A percentile compares a stretch with the other conserved stretches of the same genome.
These are phyloP conservation scores for Pleodorina starrii DNA, from an alignment of 139 green algal genomes.

Conservation along the genomic window DNA sequence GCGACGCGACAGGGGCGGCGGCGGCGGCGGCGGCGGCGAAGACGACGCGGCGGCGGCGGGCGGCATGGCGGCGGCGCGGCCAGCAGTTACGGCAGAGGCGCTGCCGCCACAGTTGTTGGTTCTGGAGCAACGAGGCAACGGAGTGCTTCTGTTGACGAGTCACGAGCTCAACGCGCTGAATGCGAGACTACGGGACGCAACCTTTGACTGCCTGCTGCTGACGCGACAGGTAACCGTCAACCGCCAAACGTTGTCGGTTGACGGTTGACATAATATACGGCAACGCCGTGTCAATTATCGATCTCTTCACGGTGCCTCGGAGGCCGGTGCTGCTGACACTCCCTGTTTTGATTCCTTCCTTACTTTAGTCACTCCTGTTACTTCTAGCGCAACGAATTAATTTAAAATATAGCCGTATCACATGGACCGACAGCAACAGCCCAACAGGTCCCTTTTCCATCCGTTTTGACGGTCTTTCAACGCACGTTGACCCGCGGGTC, in stretches of 20 bases:
- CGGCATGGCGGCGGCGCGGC: neutral
- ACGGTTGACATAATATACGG: too few species aligned
- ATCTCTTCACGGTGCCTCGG: too few species aligned
- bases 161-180: conserved; percentile 93
- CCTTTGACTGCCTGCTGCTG: conserved; percentile 86
- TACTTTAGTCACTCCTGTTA: too few species aligned
- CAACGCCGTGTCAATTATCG: too few species aligned
- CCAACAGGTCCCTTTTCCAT: too few species aligned
- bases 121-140: conserved; percentile 69
- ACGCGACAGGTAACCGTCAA: conserved; percentile 85
- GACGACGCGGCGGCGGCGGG: neutral
- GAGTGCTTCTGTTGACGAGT: conserved; percentile 71
- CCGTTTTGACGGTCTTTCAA: too few species aligned
- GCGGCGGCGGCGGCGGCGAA: neutral
- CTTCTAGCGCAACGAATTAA: too few species aligned
- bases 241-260: conserved; percentile 15
- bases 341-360: too few species aligned
- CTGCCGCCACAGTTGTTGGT: conserved; percentile 65
- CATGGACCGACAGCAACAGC: too few species aligned
- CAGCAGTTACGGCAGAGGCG: neutral
- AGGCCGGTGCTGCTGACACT: too few species aligned
- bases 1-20: neutral
- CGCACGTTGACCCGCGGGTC: too few species aligned
- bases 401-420: too few species aligned
- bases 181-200: conserved; percentile 80